phyloP scores from a whole-genome alignment of 208 protist genomes.

The Phytomonas serpens region DNA sequence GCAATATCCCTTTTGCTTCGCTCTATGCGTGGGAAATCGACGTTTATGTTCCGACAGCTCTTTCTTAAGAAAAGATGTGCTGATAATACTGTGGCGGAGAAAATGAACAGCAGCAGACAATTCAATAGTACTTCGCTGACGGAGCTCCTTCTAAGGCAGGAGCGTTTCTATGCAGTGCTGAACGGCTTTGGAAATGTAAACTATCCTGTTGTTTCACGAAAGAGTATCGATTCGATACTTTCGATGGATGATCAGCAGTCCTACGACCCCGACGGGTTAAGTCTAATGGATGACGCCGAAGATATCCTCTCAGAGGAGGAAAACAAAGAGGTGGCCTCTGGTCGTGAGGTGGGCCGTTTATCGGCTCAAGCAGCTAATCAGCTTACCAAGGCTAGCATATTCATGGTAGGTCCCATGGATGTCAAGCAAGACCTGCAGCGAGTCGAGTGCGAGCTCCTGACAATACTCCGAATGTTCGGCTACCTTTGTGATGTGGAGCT shows the following conservation, averaged over 20 bases:
- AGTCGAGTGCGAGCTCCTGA: slow-evolving; percentile 60
- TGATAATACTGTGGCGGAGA: neutral
- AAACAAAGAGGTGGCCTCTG: slow-evolving; percentile 1
- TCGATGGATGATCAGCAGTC: slow-evolving; percentile 22
- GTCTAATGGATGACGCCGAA: slow-evolving; percentile 18
- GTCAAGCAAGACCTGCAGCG: slow-evolving; percentile 22
- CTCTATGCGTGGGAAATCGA: slow-evolving; percentile 18
- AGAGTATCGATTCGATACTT: slow-evolving; percentile 19
- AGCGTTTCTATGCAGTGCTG: slow-evolving; percentile 43
- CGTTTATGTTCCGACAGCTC: slow-evolving; percentile 35
- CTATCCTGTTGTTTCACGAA: slow-evolving; percentile 32
- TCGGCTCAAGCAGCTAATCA: slow-evolving; percentile 17
- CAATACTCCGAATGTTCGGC: slow-evolving; percentile 48
- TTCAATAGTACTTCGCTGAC: neutral
- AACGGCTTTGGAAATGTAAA: slow-evolving; percentile 41
- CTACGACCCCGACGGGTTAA: slow-evolving; percentile 15
- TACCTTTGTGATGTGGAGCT: slow-evolving; percentile 65
- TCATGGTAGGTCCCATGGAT: slow-evolving; percentile 42
- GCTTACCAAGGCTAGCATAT: slow-evolving; percentile 26
- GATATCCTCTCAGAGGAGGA: slow-evolving; percentile 19
- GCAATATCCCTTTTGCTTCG: slow-evolving; percentile 26
- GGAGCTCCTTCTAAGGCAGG: slow-evolving; percentile 36
- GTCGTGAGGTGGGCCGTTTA: slow-evolving; percentile 7
- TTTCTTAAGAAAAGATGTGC: slow-evolving; percentile 9
- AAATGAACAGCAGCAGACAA: slow-evolving; percentile 15